Base-by-base conservation (phyloP, 1,284 basidiomycete genomes). In the Athelia psychrophila region DNA sequence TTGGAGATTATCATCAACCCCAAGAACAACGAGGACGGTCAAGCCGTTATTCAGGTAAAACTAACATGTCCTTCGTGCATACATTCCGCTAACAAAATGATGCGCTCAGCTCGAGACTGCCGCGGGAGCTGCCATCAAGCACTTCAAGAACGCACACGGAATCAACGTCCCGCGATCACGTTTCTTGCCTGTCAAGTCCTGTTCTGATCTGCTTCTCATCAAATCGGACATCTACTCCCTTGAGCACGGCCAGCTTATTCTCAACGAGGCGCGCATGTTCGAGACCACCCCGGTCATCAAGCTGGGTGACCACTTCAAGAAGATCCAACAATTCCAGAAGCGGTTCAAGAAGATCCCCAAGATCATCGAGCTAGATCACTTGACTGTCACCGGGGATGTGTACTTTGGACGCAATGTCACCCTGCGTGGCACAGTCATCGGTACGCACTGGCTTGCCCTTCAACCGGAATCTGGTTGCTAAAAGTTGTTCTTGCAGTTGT, bases 161-260 rank as follows among this genome's bases (percentile, higher is more conserved):
- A 91, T 99, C 75, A 99, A 99, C 74, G 97, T 99, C 20, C 95
- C 97, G 51, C 91, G 97, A 57, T 90, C 86, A 60, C 92, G 97
- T 54, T 98, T 99, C 92, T 80, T 99, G 68, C 96, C 97, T 55
- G 97, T 95, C 62, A 93, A 93, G 80, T 88, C 84, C 57, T 93
- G 90, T 72, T 93, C 91, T 49, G 93, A 95, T 69, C 77, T 98
- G 62, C 81, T 98, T 27, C 79, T 98, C 61, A 97, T 98, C 83
- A 99, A 96, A 76, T 93, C 90, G 60, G 95, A 98, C 68, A 88
- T 99, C 58, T 99, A 99, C 80, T 92, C 89, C 58, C 79, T 99
- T 49, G 79, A 92, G 73, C 96, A 99, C 71, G 97, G 97, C 52
- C 91, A 93, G 64, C 84, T 99, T 50, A 84, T 95, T 57, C 90